A percentile compares a stretch with the other conserved stretches of the same genome.
Conservation (phyloP, 2,329 filamentous ascomycete species). For the Botrytis galanthina region DNA sequence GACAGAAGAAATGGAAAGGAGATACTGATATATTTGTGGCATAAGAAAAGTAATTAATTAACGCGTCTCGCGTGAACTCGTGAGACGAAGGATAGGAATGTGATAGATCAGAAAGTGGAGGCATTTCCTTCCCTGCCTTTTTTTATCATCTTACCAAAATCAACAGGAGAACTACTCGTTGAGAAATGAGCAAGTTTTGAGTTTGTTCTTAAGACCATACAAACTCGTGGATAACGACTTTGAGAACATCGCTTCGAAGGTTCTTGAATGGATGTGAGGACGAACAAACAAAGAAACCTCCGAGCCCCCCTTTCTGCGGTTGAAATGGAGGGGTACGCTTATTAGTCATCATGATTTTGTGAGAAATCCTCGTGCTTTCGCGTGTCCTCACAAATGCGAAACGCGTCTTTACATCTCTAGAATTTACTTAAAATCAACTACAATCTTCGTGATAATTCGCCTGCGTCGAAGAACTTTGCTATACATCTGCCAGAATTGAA, state of each 20-base stretch:
- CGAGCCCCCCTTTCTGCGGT: not conserved
- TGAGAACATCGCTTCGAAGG: not conserved
- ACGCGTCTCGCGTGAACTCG: not conserved
- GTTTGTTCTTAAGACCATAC: too few species aligned
- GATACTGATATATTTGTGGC: not conserved
- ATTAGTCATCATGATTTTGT: conserved; percentile 1
- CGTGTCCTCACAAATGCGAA: not conserved
- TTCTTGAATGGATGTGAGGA: not conserved
- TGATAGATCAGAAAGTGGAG: conserved; percentile 10
- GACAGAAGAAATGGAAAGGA: not conserved
- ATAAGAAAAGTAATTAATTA: not conserved
- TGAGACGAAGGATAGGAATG: not conserved
- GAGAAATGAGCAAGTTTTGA: not conserved
- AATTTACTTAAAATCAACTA: not conserved
- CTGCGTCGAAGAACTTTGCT: not conserved
- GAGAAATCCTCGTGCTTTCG: conserved; percentile 4
- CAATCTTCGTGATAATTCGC: not conserved
- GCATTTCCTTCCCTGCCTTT: not conserved
- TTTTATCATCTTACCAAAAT: not conserved
- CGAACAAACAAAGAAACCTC: not conserved
- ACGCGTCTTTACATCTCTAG: conserved; percentile 1
- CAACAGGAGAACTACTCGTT: not conserved
- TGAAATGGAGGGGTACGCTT: not conserved
- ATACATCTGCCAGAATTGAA: not conserved
- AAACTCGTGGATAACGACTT: not conserved